Evolutionary conservation across 106 monocot species (phyloP), one percentile per base, ranked within the genome.

Genomic region (Phalaenopsis equestris): DNA sequence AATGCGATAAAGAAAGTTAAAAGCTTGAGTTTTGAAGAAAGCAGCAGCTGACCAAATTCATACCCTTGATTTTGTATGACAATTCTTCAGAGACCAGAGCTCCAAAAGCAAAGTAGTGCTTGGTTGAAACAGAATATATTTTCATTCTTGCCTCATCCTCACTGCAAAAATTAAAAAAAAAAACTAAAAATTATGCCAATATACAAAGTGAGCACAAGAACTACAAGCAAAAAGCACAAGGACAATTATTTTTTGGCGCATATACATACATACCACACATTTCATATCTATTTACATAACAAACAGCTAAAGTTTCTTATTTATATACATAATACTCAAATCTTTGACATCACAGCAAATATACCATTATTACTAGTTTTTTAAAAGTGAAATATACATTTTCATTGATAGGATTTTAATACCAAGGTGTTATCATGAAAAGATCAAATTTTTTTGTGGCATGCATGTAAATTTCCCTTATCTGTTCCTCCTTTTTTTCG

Each of bases 91-190:
- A 94, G 45, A 98, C 92, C 42, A 88, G 81, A 41, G 87, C 87
- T 46, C 98, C 98, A 85, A 98, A 98, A 75, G 94, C 98, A 85
- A 94, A 98, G 84, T 98, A 98, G 72, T 94, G 92, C 78, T 87
- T 89, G n/a, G 98, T 98, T 0, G 98, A 99, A 2, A 99, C 94
- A 23, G 98, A 99, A 73, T 99, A 99, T 37, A 99, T 99, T 57
- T 89, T 90, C 82, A 83, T 84, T 75, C 92, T 89, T 43, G 98
- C 98, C 86, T 99, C 98, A 41, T 99, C 89, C 75, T 99, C 98
- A 77, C 98, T 94, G 84, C 48, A 87, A 43, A 7, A 52, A 75
- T 61, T 67, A 5, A 68, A 56, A 67, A 55, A 3, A 79, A 11
- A 23, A 79, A 24, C 7, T 23, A 70, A 12, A 12, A 8, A 14